These are phyloP conservation scores for Collybiopsis luxurians DNA, from an alignment of 768 basidiomycete genomes.

Conservation along the genomic window DNA sequence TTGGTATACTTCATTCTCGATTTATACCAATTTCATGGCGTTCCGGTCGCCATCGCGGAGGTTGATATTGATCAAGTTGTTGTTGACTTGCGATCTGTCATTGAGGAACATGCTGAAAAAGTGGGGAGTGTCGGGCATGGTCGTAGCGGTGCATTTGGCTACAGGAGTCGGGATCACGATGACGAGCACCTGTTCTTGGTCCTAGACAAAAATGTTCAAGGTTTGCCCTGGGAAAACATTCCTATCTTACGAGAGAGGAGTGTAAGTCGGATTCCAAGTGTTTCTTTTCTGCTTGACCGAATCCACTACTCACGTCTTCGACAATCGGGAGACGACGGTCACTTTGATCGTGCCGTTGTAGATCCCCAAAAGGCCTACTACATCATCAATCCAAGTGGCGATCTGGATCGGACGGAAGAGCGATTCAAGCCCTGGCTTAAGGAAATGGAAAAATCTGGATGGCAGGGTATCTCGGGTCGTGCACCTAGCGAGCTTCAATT, in stretches of 20 bases:
- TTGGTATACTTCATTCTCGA: conserved; percentile 92
- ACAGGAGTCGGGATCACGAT: conserved; percentile 11
- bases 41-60: conserved; percentile 85
- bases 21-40: conserved; percentile 90
- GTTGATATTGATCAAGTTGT: conserved; percentile 90
- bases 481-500: conserved; percentile 85
- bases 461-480: conserved; percentile 79
- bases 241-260: conserved; percentile 81
- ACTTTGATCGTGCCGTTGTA: conserved; percentile 49
- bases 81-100: conserved; percentile 72
- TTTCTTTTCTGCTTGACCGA: conserved; percentile 86
- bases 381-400: conserved; percentile 90
- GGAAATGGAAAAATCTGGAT: conserved; percentile 70
- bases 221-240: conserved; percentile 94
- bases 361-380: conserved; percentile 74
- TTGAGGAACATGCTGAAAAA: conserved; percentile 66
- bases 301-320: conserved; percentile 54
- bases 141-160: conserved; percentile 2
- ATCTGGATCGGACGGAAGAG: conserved; percentile 79
- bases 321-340: conserved; percentile 26
- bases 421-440: conserved; percentile 79
- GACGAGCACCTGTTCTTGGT: conserved; percentile 85
- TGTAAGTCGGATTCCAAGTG: conserved; percentile 88
- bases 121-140: conserved; percentile 19
- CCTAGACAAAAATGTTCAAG: conserved; percentile 85